These are phyloP conservation scores for Yamadazyma mexicana DNA, from an alignment of 1,139 yeast species.

Conservation along the genomic window DNA sequence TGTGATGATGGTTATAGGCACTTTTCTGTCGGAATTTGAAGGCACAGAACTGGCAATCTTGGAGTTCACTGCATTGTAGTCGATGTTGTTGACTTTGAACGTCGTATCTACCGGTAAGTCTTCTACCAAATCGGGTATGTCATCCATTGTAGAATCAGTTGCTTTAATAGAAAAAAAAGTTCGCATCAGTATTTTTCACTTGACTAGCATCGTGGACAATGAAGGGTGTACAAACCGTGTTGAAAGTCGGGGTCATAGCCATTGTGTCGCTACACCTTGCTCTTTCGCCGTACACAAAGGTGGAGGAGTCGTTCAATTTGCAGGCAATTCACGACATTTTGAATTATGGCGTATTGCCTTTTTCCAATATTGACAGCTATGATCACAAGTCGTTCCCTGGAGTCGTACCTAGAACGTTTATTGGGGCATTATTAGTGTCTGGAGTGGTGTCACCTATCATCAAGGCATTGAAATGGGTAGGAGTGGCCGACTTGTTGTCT, in stretches of 20 bases:
- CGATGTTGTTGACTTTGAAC: conserved; percentile 12
- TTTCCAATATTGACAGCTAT: conserved; percentile 37
- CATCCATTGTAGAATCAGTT: conserved; percentile 7
- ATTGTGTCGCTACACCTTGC: conserved; percentile 46
- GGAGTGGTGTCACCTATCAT: conserved; percentile 27
- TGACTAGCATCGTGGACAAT: not conserved
- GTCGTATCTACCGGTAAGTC: conserved; percentile 11
- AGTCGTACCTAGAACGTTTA: conserved; percentile 81
- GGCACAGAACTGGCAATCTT: conserved; percentile 11
- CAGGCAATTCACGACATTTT: conserved; percentile 88
- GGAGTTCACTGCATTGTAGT: conserved; percentile 11
- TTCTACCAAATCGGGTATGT: conserved; percentile 17
- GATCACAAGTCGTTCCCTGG: conserved; percentile 87
- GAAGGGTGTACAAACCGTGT: not conserved
- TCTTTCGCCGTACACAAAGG: conserved; percentile 81
- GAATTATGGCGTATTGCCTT: conserved; percentile 54
- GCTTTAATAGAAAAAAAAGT: too few relatives aligned
- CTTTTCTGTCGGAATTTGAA: conserved; percentile 37
- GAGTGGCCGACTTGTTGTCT: conserved; percentile 18
- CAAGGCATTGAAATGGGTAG: conserved; percentile 31
- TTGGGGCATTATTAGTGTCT: conserved; percentile 68
- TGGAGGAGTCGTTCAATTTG: conserved; percentile 89
- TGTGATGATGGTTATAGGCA: conserved; percentile 90
- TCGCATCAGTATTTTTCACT: conserved; percentile 1
- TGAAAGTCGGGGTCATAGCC: conserved; percentile 17